Evolutionary conservation across 1,139 yeast genomes (phyloP).

Genomic region (Insectozyma bohioensis): DNA sequence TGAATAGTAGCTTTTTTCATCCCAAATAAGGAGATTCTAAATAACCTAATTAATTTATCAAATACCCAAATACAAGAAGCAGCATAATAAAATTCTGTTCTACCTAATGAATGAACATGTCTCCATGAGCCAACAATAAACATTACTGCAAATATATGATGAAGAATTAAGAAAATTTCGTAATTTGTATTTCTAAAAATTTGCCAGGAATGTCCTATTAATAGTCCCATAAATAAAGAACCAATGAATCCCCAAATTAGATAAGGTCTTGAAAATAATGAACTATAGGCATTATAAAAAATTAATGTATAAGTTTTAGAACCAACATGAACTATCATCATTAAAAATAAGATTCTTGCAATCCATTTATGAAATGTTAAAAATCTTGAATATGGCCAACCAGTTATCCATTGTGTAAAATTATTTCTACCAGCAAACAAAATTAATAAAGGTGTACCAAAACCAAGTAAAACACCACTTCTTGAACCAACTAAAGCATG

Average conservation of each 20-base stretch:
- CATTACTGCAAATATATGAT: slow-evolving; percentile 40
- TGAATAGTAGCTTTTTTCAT: slow-evolving; percentile 34
- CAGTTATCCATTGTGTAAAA: slow-evolving; percentile 40
- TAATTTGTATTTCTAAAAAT: slow-evolving; percentile 41
- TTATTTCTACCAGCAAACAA: slow-evolving; percentile 46
- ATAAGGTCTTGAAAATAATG: slow-evolving; percentile 3
- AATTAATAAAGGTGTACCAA: slow-evolving; percentile 33
- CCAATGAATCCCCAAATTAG: slow-evolving; percentile 28
- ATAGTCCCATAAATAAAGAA: slow-evolving; percentile 32
- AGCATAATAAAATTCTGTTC: slow-evolving; percentile 38
- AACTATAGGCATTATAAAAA: slow-evolving; percentile 3
- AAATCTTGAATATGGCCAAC: slow-evolving; percentile 38
- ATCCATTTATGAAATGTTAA: slow-evolving; percentile 40
- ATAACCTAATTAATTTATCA: slow-evolving; percentile 41
- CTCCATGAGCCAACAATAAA: slow-evolving; percentile 44
- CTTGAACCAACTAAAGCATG: slow-evolving; percentile 31
- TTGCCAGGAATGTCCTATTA: slow-evolving; percentile 28
- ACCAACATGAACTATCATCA: slow-evolving; percentile 35
- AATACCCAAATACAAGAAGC: slow-evolving; percentile 43
- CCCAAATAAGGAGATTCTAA: slow-evolving; percentile 36
- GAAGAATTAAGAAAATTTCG: slow-evolving; percentile 42
- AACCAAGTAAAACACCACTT: slow-evolving; percentile 30
- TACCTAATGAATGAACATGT: slow-evolving; percentile 42
- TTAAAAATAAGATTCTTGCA: slow-evolving; percentile 29
- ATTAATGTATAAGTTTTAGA: slow-evolving; percentile 37